Evolutionary conservation across 2,329 filamentous ascomycete species (phyloP).

Genomic region (Biscogniauxia sp.): DNA sequence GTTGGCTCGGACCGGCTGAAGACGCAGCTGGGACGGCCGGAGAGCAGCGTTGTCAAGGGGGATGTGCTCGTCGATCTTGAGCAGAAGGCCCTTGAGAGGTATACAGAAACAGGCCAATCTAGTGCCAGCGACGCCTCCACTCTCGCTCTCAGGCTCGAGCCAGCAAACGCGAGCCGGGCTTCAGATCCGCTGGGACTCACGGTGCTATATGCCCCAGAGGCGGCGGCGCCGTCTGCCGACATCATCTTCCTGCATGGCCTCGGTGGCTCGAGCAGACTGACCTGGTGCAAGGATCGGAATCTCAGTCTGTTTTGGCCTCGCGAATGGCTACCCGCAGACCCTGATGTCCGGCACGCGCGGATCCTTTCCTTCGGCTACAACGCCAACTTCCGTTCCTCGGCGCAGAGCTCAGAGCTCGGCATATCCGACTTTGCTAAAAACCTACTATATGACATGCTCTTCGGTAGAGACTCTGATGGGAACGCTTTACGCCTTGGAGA

Average conservation of each 20-base stretch:
- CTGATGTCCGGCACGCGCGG: not conserved
- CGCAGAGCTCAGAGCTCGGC: not conserved
- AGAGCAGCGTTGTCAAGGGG: not conserved
- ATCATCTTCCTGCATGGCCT: conserved; percentile 12
- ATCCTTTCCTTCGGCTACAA: conserved; percentile 11
- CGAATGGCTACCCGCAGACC: conserved; percentile 7
- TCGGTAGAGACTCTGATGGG: conserved; percentile 5
- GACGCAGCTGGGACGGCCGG: not conserved
- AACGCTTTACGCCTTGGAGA: conserved; percentile 3
- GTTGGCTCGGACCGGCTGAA: not conserved
- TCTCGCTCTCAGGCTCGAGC: not conserved
- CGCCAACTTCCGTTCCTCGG: conserved; percentile 7
- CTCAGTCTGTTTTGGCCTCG: conserved; percentile 10
- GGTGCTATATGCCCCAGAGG: not conserved
- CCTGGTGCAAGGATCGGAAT: conserved; percentile 14
- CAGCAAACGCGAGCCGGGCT: not conserved
- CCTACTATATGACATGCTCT: conserved; percentile 10
- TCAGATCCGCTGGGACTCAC: not conserved
- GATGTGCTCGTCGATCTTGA: not conserved
- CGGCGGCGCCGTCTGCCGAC: not conserved
- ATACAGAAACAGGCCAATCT: not conserved
- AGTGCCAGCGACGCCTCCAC: not conserved
- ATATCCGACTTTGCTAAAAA: conserved; percentile 10
- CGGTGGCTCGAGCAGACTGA: conserved; percentile 10
- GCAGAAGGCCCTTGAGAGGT: not conserved